Conservation (phyloP, 805 yeast genomes). For the Priceomyces melissophilus region DNA sequence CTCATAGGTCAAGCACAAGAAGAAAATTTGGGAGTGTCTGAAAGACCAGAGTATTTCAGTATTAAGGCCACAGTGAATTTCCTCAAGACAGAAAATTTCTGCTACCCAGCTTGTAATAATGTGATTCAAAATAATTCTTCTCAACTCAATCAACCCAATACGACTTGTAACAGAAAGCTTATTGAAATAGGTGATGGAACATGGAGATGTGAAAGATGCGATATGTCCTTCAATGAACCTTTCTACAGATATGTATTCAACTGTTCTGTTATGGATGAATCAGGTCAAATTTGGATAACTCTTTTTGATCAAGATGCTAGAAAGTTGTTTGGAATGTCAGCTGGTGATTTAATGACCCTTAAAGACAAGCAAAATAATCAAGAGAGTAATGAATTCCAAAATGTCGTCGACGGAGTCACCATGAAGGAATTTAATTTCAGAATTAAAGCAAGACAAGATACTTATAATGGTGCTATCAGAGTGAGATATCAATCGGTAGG, state of each 20-base stretch:
- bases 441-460: slow-evolving; percentile 78
- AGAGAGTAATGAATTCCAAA: slow-evolving; percentile 43
- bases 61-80: slow-evolving; percentile 72
- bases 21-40: slow-evolving; percentile 68
- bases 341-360: slow-evolving; percentile 57
- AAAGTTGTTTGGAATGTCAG: slow-evolving; percentile 57
- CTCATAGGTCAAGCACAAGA: slow-evolving; percentile 63
- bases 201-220: slow-evolving; percentile 95
- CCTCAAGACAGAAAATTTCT: slow-evolving; percentile 70
- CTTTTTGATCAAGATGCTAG: slow-evolving; percentile 83
- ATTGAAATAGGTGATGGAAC: slow-evolving; percentile 65
- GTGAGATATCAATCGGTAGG: slow-evolving; percentile 69
- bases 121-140: slow-evolving; percentile 29
- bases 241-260: slow-evolving; percentile 76
- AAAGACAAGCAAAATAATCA: slow-evolving; percentile 28
- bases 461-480: slow-evolving; percentile 73
- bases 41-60: slow-evolving; percentile 74
- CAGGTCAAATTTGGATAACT: slow-evolving; percentile 84
- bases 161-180: slow-evolving; percentile 75
- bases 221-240: slow-evolving; percentile 64
- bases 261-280: slow-evolving; percentile 70
- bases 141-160: slow-evolving; percentile 11
- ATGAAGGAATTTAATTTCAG: slow-evolving; percentile 74
- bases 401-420: slow-evolving; percentile 44
- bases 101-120: slow-evolving; percentile 84